A percentile compares a stretch with the other conserved stretches of the same genome.
These are phyloP conservation scores for Epichloe gansuensis DNA, from an alignment of 2,329 filamentous ascomycete species.

Conservation along the genomic window DNA sequence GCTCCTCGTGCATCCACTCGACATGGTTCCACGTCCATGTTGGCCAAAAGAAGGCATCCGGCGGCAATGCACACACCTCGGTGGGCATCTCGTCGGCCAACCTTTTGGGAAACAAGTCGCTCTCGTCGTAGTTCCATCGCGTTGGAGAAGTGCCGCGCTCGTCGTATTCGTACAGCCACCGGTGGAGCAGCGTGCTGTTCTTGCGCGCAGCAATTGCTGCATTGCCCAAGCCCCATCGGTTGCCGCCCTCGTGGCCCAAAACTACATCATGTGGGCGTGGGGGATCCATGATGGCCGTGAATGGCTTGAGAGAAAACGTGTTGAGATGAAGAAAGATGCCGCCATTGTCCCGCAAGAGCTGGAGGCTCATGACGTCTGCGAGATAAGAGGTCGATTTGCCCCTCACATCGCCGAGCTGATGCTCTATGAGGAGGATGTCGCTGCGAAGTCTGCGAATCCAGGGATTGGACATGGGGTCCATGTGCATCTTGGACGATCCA, in stretches of 20 bases:
- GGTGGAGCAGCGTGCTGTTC: conserved; percentile 8
- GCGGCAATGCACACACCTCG: conserved; percentile 7
- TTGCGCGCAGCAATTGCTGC: conserved; percentile 8
- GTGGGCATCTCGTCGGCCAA: conserved; percentile 1
- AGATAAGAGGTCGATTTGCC: conserved; percentile 1
- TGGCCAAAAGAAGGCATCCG: conserved; percentile 10
- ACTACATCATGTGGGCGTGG: conserved; percentile 5
- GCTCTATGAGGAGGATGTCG: conserved; percentile 5
- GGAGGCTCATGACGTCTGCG: conserved; percentile 6
- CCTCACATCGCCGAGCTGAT: neutral
- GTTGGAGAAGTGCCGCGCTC: neutral
- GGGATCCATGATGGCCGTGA: conserved; percentile 3
- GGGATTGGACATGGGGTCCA: conserved; percentile 3
- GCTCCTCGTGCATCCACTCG: conserved; percentile 9
- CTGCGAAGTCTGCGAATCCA: conserved; percentile 7
- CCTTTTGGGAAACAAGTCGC: conserved; percentile 4
- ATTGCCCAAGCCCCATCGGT: conserved; percentile 7
- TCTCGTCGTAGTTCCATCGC: conserved; percentile 4
- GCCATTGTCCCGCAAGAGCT: conserved; percentile 8
- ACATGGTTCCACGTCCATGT: conserved; percentile 9
- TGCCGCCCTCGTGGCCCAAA: conserved; percentile 8
- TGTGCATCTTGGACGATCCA: neutral
- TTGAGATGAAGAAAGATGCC: conserved; percentile 9
- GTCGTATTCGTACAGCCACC: conserved; percentile 6
- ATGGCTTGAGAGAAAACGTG: conserved; percentile 7